Conservation (phyloP, 805 yeast species). For the Candida andamanensis region DNA sequence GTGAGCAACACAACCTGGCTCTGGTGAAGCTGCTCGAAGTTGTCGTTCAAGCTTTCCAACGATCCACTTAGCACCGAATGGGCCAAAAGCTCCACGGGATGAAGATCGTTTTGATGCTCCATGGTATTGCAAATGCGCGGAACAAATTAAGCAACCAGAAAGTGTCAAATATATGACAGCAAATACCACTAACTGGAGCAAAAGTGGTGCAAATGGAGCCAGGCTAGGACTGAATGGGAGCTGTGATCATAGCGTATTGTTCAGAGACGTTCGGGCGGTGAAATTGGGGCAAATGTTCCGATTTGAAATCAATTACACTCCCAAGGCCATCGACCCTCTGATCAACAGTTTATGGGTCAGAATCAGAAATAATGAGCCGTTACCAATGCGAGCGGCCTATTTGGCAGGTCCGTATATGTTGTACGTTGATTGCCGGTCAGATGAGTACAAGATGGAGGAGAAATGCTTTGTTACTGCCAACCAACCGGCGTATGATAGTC, state of each 20-base stretch:
- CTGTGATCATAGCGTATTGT: constrained; percentile 10
- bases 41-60: constrained; percentile 45
- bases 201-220: too few species aligned
- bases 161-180: too few species aligned
- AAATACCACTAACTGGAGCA: too few species aligned
- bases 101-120: too few species aligned
- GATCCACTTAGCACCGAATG: constrained; percentile 53
- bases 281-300: constrained; percentile 60
- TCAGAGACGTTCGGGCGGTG: constrained; percentile 38
- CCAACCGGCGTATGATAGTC: constrained; percentile 72
- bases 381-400: constrained; percentile 75
- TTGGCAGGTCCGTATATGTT: constrained; percentile 85
- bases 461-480: constrained; percentile 65
- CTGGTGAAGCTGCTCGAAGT: constrained; percentile 49
- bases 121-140: too few species aligned
- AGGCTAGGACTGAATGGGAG: too few species aligned
- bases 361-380: constrained; percentile 66
- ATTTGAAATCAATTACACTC: constrained; percentile 45
- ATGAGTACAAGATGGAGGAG: constrained; percentile 51
- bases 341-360: constrained; percentile 39
- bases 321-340: constrained; percentile 12
- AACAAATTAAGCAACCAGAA: too few species aligned
- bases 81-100: constrained; percentile 56
- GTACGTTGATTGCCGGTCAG: constrained; percentile 75
- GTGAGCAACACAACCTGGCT: constrained; percentile 52